Evolutionary conservation across 345 rosid genomes (phyloP), one percentile per base, ranked within the genome.

Genomic region (Salix dunnii): DNA sequence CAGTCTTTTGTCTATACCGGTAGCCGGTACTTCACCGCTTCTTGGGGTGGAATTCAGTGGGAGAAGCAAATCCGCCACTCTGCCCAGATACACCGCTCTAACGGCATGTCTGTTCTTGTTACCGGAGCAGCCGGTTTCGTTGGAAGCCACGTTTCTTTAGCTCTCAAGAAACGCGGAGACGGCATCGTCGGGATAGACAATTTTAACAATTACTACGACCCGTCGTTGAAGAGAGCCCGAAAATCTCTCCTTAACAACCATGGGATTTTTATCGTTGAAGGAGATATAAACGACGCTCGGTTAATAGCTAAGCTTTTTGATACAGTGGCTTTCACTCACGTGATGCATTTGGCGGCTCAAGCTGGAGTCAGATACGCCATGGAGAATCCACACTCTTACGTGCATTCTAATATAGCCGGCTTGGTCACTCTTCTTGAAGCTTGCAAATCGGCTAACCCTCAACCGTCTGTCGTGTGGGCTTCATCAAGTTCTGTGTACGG

Each of bases 1-100:
- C 94, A 89, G 79, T 84, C 93, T 72, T 90, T 94, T 64, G 90
- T 94, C 31, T 93, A 90, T 75, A 55, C 81, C 75, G 94, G 97
- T 31, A 87, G 89, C 86, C 49, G 70, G 53, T 69, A 71, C n/a
- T 72, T 75, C 27, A 70, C 70, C 14, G 81, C 80, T 40, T 77
- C 81, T 10, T 80, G 79, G 79, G 83, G 81, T 8, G 83, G 83
- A 16, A 72, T 71, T 36, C 81, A 71, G 30, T 83, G 86, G 83
- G 83, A 80, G 62, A 80, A 74, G 68, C 81, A 74, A 48, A 77
- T 83, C 30, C 79, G 81, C 2, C 74, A 31, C 25, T 80, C 83
- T 13, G 83, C 79, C 20, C 76, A 74, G 81, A 78, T 78, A 73
- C 78, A 49, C 73, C 55, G 74, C 5, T 25, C 38, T 1, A 42